phyloP scores from a whole-genome alignment of 2,329 filamentous ascomycete species.

The Aspergillus unguis region DNA sequence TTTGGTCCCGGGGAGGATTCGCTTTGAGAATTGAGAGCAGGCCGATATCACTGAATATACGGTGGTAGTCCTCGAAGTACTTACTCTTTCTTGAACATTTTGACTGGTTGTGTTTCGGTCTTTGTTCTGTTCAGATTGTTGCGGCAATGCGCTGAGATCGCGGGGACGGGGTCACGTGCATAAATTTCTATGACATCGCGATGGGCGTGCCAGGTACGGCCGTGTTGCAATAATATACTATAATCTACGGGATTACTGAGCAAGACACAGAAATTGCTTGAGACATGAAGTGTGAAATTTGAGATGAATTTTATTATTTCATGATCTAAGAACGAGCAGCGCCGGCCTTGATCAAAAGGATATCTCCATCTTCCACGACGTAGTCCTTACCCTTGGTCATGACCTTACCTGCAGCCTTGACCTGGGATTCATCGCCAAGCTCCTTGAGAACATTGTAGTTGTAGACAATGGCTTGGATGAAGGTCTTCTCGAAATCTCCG shows the following conservation, averaged over 20 bases:
- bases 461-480: constrained; percentile 94
- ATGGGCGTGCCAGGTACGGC: not conserved
- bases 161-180: constrained; percentile 18
- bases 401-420: constrained; percentile 92
- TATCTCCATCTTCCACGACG: constrained; percentile 55
- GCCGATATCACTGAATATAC: too few species aligned
- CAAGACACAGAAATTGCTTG: not conserved
- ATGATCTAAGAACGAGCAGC: constrained; percentile 45
- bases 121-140: constrained; percentile 1
- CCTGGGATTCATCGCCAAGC: constrained; percentile 78
- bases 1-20: constrained; percentile 12
- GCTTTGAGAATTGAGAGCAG: not conserved
- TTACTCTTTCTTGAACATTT: constrained; percentile 93
- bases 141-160: constrained; percentile 11
- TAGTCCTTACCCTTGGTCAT: constrained; percentile 99
- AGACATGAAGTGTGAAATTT: not conserved
- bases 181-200: constrained; percentile 6
- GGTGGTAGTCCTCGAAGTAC: constrained; percentile 24
- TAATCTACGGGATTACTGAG: not conserved
- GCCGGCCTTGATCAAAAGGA: constrained; percentile 75
- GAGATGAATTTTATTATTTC: not conserved
- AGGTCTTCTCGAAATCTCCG: constrained; percentile 97
- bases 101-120: constrained; percentile 16
- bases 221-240: not conserved
- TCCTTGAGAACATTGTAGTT: constrained; percentile 81